Base-by-base conservation (phyloP, 1,139 yeast genomes). In the Debaryomyces subglobosus region DNA sequence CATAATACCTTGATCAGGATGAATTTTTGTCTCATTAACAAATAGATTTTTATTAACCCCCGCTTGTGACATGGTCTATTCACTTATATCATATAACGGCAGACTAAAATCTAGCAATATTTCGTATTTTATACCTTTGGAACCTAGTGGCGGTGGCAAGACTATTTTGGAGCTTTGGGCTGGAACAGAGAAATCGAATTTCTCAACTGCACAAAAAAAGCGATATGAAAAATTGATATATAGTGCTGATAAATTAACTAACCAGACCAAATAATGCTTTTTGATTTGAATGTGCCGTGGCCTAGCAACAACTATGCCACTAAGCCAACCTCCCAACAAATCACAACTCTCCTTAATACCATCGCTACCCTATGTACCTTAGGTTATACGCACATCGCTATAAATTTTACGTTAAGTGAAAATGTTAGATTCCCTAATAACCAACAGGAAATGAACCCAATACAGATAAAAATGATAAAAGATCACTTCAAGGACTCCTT, bases 241-340 rank as follows among this genome's bases (percentile, higher is more conserved):
- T 40, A 29, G 13, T 20, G 43, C 16, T 30, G 36, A 30, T 40
- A 29, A 21, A 30, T 30, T 8, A 20, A 21, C 25, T 20, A 12
- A 16, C 6, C 15, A 15, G 30, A 29, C 27, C 16, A 35, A 20
- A 37, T 30, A 20, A 67, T 63, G 67, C 53, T 65, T 59, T 85
- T 82, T 54, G 97, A 91, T 68, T 73, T 91, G 53, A 91, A 91
- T 63, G 85, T 91, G 4, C 83, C 84, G 18, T 91, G 96, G 94
- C 96, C 97, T 0, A 81, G 76, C 46, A 62, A 66, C 41, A 72
- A 76, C 54, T 84, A 79, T 61, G 56, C 67, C 3, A 56, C 68
- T 10, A 64, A 67, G 25, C 79, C 83, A 1, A 61, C 77, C 0
- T 54, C 65, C 2, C 58, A 63, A 9, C 81, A 84, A 49, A 57